Evolutionary conservation across 805 yeast genomes (phyloP).

Genomic region (Wickerhamomyces pijperi): DNA sequence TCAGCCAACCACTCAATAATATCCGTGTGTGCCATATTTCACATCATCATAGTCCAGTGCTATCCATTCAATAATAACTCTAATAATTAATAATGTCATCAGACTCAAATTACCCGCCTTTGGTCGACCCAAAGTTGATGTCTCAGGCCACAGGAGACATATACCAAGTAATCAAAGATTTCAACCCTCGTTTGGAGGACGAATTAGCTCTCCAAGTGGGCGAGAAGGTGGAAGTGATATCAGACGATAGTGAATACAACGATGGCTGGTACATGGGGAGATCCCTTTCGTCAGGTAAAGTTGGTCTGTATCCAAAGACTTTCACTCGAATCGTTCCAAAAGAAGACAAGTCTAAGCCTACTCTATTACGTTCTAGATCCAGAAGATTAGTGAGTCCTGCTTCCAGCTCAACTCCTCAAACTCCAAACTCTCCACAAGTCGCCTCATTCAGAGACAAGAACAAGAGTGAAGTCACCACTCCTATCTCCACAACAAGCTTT

Average conservation of each 20-base stretch:
- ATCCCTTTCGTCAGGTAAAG: slow-evolving; percentile 57
- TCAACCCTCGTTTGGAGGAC: slow-evolving; percentile 79
- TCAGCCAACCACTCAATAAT: too few relatives aligned
- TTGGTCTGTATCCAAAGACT: slow-evolving; percentile 85
- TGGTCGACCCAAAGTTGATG: slow-evolving; percentile 6
- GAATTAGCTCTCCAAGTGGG: slow-evolving; percentile 76
- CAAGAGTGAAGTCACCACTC: slow-evolving; percentile 6
- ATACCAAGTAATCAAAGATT: slow-evolving; percentile 70
- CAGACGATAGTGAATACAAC: slow-evolving; percentile 86
- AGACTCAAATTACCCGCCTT: background rate
- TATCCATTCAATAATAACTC: too few relatives aligned
- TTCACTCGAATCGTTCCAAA: slow-evolving; percentile 52
- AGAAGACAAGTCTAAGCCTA: slow-evolving; percentile 22
- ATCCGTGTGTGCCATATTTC: too few relatives aligned
- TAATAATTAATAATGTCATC: too few relatives aligned
- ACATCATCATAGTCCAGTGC: too few relatives aligned
- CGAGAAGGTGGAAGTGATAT: slow-evolving; percentile 77
- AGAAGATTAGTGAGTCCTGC: slow-evolving; percentile 32
- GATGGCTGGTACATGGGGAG: slow-evolving; percentile 97
- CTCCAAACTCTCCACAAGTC: slow-evolving; percentile 8
- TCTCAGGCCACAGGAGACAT: slow-evolving; percentile 20
- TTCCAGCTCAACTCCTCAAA: slow-evolving; percentile 5
- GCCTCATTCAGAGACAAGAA: slow-evolving; percentile 1
- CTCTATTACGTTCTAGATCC: slow-evolving; percentile 47
- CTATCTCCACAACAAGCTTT: slow-evolving; percentile 5